Base-by-base conservation (phyloP, 352 stramenopile genomes). In the Phytophthora melonis region DNA sequence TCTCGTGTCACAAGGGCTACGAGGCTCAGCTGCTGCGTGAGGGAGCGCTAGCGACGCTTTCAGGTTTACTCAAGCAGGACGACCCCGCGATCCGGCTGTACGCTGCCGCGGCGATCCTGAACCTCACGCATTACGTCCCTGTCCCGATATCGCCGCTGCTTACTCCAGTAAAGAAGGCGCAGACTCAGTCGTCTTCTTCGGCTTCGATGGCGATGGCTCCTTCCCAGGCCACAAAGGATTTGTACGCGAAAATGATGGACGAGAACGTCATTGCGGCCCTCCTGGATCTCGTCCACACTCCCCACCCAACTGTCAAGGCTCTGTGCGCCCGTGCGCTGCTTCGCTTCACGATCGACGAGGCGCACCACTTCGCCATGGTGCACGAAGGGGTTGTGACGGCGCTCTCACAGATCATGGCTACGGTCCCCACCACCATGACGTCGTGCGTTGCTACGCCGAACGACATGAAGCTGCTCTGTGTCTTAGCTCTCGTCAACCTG, bases 401-500 rank as follows among this genome's bases (percentile, higher is more conserved):
- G 23, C 71, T 95, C 25, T 83, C 84, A 25, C 87, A 93, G 68
- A 77, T 95, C 30, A 87, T 95, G 77, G 69, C 84, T 13, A 77
- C 77, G 21, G 53, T 86, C 3, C 72, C 79, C 1, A 81, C 66
- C 4, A 69, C 67, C 4, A 23, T 66, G 49, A 34, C 61, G n/a
- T 78, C 72, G 21, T 63, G 56, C 3, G 32, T 75, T n/a, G 72
- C 72, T 43, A 63, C 60, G 16, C 81, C 87, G 45, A 86, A 90
- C 52, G 81, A 80, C 14, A 75, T 93, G 19, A 84, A 83, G 36
- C 65, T 92, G 41, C 63, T 77, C 3, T 93, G 84, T 47, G 84
- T 94, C 47, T 73, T 92, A 56, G 85, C 81, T n/a, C 78, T 95
- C 5, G 83, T 93, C 23, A 95, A 95, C 27, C 67, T 95, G 18